Conservation (phyloP, 306 rosid genomes). For the Rosa chinensis region DNA sequence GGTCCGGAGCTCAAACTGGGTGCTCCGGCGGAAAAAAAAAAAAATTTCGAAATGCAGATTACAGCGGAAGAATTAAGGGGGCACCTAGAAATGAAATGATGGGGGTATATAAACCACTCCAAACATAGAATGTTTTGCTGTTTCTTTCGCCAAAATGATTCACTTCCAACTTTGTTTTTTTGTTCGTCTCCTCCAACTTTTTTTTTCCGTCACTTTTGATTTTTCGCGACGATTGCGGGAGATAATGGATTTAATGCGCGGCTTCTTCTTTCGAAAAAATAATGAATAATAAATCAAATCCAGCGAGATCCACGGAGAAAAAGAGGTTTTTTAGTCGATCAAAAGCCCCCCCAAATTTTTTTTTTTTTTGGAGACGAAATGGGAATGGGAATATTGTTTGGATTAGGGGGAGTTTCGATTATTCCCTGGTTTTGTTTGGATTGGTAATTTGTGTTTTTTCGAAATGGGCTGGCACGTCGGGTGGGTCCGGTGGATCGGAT, state of each 20-base stretch:
- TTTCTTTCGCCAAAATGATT: neutral
- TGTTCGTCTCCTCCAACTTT: slow-evolving; percentile 16
- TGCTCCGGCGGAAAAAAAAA: neutral
- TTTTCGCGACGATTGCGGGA: slow-evolving; percentile 73
- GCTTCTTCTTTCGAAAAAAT: too few species aligned
- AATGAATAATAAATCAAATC: slow-evolving; percentile 13
- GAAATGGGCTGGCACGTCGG: neutral
- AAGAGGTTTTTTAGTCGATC: neutral
- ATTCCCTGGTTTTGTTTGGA: slow-evolving; percentile 41
- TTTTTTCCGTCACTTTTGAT: neutral
- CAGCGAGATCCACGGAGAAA: slow-evolving; percentile 59
- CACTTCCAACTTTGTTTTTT: neutral
- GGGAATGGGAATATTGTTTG: slow-evolving; percentile 12
- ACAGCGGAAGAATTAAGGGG: neutral
- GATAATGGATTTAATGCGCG: slow-evolving; percentile 24
- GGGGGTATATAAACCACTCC: slow-evolving; percentile 19
- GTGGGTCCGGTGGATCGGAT: neutral
- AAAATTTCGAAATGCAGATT: neutral
- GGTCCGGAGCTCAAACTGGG: neutral
- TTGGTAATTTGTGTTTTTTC: slow-evolving; percentile 7
- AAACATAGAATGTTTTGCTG: slow-evolving; percentile 22
- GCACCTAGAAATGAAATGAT: neutral
- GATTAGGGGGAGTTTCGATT: neutral
- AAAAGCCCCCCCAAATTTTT: too few species aligned
- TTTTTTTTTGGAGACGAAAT: neutral